These are phyloP conservation scores for Aspergillus neoniger DNA, from an alignment of 2,329 filamentous ascomycete species.

Conservation along the genomic window DNA sequence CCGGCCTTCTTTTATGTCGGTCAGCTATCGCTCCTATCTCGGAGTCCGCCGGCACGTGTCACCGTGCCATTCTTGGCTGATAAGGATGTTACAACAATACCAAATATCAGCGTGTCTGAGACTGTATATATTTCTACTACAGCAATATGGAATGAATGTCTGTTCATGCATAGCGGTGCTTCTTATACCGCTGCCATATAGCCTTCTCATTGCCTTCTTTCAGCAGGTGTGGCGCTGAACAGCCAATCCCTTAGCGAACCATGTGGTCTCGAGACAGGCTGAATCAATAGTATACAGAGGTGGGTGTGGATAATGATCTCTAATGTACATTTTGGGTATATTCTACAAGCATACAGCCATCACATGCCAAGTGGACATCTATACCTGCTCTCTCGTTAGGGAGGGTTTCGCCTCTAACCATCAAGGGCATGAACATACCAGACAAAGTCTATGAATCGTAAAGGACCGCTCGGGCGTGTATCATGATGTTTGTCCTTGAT, in stretches of 20 bases:
- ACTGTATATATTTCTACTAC: neutral
- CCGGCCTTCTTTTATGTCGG: constrained; percentile 25
- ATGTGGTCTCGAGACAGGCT: neutral
- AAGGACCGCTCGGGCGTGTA: neutral
- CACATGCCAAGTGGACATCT: neutral
- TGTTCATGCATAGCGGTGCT: neutral
- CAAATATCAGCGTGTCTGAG: neutral
- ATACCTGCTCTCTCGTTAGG: neutral
- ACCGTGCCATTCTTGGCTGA: neutral
- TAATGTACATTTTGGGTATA: constrained; percentile 25
- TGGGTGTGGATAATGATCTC: constrained; percentile 9
- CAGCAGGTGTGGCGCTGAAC: neutral
- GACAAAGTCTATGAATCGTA: neutral
- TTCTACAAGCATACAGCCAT: constrained; percentile 14
- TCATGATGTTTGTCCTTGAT: constrained; percentile 28
- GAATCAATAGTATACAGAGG: neutral
- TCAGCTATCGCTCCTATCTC: neutral
- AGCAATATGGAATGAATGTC: neutral
- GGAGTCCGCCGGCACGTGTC: neutral
- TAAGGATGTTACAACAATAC: neutral
- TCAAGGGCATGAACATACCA: neutral
- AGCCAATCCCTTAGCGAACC: neutral
- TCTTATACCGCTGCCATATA: neutral
- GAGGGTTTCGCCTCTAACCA: neutral
- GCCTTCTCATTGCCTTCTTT: neutral